Evolutionary conservation across 192 early-diverging fungal species (phyloP).

Genomic region (Coemansia sp.): DNA sequence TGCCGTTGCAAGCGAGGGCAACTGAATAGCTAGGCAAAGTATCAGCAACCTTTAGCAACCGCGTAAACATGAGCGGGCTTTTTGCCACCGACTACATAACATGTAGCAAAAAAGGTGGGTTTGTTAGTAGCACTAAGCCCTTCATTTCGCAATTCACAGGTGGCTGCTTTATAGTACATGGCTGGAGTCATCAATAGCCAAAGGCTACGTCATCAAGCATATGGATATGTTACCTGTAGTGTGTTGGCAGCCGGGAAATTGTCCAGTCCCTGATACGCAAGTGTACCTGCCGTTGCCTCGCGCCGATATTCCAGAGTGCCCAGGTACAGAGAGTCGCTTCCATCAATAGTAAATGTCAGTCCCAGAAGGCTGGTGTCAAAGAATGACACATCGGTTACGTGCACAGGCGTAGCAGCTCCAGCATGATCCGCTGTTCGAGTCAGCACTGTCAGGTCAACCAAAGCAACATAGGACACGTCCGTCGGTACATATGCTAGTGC

Average conservation of each 20-base stretch:
- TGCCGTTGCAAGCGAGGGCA: conserved; percentile 23
- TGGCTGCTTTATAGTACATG: neutral
- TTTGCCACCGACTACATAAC: neutral
- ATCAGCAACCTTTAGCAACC: conserved; percentile 12
- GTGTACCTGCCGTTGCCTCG: neutral
- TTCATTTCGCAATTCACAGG: neutral
- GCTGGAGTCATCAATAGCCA: neutral
- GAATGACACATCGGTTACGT: conserved; percentile 22
- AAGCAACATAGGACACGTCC: neutral
- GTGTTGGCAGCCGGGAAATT: neutral
- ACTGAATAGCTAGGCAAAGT: conserved; percentile 10
- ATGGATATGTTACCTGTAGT: neutral
- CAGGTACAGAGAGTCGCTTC: conserved; percentile 18
- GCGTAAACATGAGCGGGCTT: conserved; percentile 15
- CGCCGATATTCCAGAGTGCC: conserved; percentile 25
- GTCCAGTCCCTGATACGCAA: neutral
- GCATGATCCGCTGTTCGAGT: neutral
- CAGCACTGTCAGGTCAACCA: neutral
- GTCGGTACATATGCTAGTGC: neutral
- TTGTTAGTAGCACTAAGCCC: neutral
- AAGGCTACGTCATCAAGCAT: conserved; percentile 1
- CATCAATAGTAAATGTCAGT: conserved; percentile 26
- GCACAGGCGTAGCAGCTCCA: neutral
- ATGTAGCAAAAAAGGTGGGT: neutral
- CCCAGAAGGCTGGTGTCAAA: conserved; percentile 35